Evolutionary conservation across 345 rosid species (phyloP).

Genomic region (Arabidopsis suecica): DNA sequence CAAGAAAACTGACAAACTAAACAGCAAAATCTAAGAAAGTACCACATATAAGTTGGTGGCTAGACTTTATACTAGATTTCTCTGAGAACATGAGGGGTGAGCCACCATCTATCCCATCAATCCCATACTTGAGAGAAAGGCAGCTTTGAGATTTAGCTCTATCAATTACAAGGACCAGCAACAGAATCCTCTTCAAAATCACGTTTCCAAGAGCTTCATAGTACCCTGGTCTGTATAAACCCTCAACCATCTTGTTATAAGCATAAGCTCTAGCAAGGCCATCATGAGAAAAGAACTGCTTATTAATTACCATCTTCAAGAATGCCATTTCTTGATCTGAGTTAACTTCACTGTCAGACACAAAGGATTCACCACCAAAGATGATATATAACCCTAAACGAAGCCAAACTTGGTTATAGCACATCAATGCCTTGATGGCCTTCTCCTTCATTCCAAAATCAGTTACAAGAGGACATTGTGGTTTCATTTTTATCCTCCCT

Average conservation of each 20-base stretch:
- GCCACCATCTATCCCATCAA: slow-evolving; percentile 95
- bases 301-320: slow-evolving; percentile 78
- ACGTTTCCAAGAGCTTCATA: slow-evolving; percentile 80
- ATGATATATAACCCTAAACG: slow-evolving; percentile 74
- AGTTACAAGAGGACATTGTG: slow-evolving; percentile 87
- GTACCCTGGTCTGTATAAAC: slow-evolving; percentile 91
- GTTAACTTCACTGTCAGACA: slow-evolving; percentile 57
- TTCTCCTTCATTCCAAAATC: slow-evolving; percentile 90
- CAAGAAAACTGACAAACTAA: slow-evolving; percentile 32
- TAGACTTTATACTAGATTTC: slow-evolving; percentile 73
- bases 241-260: slow-evolving; percentile 93
- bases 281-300: slow-evolving; percentile 74
- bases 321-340: slow-evolving; percentile 66
- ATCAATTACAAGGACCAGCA: slow-evolving; percentile 80
- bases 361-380: slow-evolving; percentile 83
- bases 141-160: slow-evolving; percentile 75
- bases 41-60: slow-evolving; percentile 81
- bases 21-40: slow-evolving; percentile 25
- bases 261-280: slow-evolving; percentile 79
- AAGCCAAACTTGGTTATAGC: slow-evolving; percentile 85
- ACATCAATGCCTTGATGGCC: slow-evolving; percentile 63
- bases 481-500: slow-evolving; percentile 86
- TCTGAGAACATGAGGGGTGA: slow-evolving; percentile 73
- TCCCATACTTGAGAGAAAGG: slow-evolving; percentile 82
- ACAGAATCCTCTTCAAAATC: slow-evolving; percentile 84